These are phyloP conservation scores for Parascedosporium putredinis DNA, from an alignment of 2,329 filamentous ascomycete species.

Conservation along the genomic window DNA sequence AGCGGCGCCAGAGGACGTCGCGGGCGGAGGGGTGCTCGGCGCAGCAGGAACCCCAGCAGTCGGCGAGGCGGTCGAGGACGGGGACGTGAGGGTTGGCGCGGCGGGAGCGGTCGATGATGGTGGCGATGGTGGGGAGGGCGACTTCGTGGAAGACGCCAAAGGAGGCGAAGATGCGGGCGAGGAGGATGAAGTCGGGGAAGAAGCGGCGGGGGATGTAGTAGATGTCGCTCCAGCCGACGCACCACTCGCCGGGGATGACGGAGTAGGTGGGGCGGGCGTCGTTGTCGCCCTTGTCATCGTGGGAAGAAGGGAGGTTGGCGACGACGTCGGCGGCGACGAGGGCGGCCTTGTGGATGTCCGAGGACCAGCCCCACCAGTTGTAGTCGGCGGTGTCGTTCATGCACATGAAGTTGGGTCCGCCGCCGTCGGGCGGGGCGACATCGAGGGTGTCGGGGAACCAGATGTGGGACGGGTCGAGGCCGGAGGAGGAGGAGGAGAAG, in stretches of 20 bases:
- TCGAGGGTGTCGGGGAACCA: constrained; percentile 13
- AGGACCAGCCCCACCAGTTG: not conserved
- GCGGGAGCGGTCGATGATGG: constrained; percentile 18
- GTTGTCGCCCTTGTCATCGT: too few relatives aligned
- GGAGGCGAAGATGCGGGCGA: constrained; percentile 16
- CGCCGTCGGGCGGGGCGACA: not conserved
- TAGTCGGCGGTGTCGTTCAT: not conserved
- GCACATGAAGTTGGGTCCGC: not conserved
- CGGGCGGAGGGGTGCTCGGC: not conserved
- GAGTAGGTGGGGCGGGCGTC: not conserved
- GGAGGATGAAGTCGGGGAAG: constrained; percentile 20
- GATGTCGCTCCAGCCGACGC: constrained; percentile 22
- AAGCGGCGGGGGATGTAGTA: constrained; percentile 22
- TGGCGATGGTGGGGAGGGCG: constrained; percentile 21
- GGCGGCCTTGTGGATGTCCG: not conserved
- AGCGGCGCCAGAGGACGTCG: not conserved
- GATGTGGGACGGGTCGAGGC: constrained; percentile 18
- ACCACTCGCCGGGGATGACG: constrained; percentile 14
- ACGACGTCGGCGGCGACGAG: not conserved
- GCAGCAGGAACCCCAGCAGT: not conserved
- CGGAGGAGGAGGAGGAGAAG: constrained; percentile 16
- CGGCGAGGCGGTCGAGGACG: not conserved
- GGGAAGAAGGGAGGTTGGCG: not conserved
- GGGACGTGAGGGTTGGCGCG: not conserved
- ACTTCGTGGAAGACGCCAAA: constrained; percentile 20